Percentiles rank a stretch among this genome's conserved stretches.
phyloP scores from a whole-genome alignment of 2,329 filamentous ascomycete species.

The Paraphoma sp. region DNA sequence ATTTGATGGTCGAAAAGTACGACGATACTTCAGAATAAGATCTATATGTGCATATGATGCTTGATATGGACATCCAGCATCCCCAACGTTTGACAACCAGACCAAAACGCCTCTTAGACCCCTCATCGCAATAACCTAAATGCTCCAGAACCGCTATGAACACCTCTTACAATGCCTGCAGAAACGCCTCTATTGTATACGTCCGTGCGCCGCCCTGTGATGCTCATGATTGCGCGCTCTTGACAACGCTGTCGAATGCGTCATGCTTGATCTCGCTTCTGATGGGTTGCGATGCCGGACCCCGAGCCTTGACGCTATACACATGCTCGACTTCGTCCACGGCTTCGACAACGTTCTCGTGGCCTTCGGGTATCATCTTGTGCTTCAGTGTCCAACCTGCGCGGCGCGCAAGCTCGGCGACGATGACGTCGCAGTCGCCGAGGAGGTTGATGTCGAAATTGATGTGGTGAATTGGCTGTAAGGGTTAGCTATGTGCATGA shows the following conservation, averaged over 20 bases:
- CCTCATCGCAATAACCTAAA: neutral
- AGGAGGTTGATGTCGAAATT: slow-evolving; percentile 96
- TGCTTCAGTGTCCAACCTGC: slow-evolving; percentile 82
- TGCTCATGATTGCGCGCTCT: slow-evolving; percentile 12
- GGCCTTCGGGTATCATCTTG: slow-evolving; percentile 77
- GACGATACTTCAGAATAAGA: neutral
- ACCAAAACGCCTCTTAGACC: no score
- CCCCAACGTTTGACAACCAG: no score
- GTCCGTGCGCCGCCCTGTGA: slow-evolving; percentile 3
- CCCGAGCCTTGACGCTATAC: slow-evolving; percentile 34
- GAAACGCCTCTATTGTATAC: slow-evolving; percentile 18
- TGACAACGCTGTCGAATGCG: slow-evolving; percentile 9
- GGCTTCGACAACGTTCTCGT: slow-evolving; percentile 63
- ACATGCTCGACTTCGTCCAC: slow-evolving; percentile 39
- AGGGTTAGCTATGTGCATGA: slow-evolving; percentile 6
- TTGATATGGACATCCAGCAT: neutral
- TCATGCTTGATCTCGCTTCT: slow-evolving; percentile 17
- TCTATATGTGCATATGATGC: neutral
- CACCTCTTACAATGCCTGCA: slow-evolving; percentile 6
- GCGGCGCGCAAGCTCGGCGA: slow-evolving; percentile 82
- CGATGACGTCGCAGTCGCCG: slow-evolving; percentile 92
- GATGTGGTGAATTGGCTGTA: slow-evolving; percentile 78
- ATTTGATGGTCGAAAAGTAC: no score
- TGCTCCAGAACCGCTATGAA: slow-evolving; percentile 5
- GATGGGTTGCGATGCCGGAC: slow-evolving; percentile 18